phyloP scores from a whole-genome alignment of 352 stramenopile genomes.

The Paralagenidium karlingii region DNA sequence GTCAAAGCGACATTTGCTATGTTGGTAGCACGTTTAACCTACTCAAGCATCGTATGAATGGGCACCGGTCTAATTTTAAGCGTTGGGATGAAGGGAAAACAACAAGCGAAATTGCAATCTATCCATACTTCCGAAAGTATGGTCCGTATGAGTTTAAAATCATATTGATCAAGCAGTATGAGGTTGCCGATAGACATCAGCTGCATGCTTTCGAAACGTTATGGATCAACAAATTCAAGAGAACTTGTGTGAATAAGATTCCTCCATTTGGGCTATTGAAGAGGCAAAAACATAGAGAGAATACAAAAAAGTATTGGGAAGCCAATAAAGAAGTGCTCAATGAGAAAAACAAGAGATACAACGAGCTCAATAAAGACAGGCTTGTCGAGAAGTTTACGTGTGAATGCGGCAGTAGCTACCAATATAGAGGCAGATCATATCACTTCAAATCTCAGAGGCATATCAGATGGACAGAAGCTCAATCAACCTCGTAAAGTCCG shows the following conservation, averaged over 20 bases:
- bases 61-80: slow-evolving; percentile 8
- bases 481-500: no score
- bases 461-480: slow-evolving; percentile 7
- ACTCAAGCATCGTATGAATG: slow-evolving; percentile 9
- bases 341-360: slow-evolving; percentile 11
- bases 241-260: slow-evolving; percentile 13
- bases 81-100: slow-evolving; percentile 8
- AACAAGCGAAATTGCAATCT: slow-evolving; percentile 11
- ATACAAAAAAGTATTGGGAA: slow-evolving; percentile 8
- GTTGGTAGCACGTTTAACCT: slow-evolving; percentile 10
- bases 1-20: slow-evolving; percentile 10
- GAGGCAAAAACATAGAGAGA: slow-evolving; percentile 9
- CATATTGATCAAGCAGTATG: slow-evolving; percentile 12
- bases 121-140: slow-evolving; percentile 11
- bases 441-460: slow-evolving; percentile 11
- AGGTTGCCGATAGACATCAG: slow-evolving; percentile 8
- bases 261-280: slow-evolving; percentile 7
- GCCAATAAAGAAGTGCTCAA: slow-evolving; percentile 11
- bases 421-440: slow-evolving; percentile 12
- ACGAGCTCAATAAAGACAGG: slow-evolving; percentile 10
- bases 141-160: slow-evolving; percentile 10
- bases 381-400: slow-evolving; percentile 4
- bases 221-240: slow-evolving; percentile 13
- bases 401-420: slow-evolving; percentile 7
- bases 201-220: slow-evolving; percentile 7